Evolutionary conservation across 768 basidiomycete genomes (phyloP).

Genomic region (Rhodotorula kratochvilovae): DNA sequence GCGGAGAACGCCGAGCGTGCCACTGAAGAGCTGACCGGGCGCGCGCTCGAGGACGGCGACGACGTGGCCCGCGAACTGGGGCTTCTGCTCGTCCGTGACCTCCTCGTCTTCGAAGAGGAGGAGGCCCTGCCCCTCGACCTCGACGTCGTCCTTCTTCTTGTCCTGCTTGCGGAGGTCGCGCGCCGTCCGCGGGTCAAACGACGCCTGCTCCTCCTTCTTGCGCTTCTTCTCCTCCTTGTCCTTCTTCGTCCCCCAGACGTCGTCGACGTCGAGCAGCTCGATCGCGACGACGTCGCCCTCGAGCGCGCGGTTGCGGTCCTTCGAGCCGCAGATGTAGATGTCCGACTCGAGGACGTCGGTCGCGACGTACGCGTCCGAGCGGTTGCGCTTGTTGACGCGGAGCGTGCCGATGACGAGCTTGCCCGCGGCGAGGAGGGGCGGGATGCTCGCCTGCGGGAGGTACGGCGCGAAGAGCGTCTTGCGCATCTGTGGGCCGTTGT

Average conservation of each 20-base stretch:
- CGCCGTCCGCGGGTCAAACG: conserved; percentile 72
- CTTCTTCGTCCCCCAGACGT: conserved; percentile 78
- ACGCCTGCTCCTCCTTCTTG: conserved; percentile 98
- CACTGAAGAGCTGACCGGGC: conserved; percentile 97
- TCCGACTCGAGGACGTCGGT: conserved; percentile 97
- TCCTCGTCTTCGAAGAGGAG: conserved; percentile 98
- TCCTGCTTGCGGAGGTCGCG: conserved; percentile 69
- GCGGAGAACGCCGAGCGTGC: conserved; percentile 67
- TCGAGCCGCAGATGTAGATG: conserved; percentile 95
- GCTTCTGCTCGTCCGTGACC: conserved; percentile 97
- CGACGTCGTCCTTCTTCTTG: conserved; percentile 99
- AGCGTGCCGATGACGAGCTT: conserved; percentile 96
- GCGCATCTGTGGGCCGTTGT: conserved; percentile 83
- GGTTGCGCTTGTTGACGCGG: conserved; percentile 91
- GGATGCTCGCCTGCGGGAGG: conserved; percentile 88
- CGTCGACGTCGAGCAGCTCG: conserved; percentile 75
- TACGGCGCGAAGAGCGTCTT: conserved; percentile 99
- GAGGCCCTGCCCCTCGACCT: conserved; percentile 96
- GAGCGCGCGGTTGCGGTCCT: conserved; percentile 94
- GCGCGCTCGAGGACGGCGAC: conserved; percentile 99
- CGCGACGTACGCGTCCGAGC: conserved; percentile 96
- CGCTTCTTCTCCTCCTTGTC: conserved; percentile 99
- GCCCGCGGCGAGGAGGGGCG: conserved; percentile 90
- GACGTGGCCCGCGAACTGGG: conserved; percentile 96
- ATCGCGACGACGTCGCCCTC: conserved; percentile 99